phyloP scores from a whole-genome alignment of 176 grass and related monocot species.

The Bolboschoenus planiculmis region DNA sequence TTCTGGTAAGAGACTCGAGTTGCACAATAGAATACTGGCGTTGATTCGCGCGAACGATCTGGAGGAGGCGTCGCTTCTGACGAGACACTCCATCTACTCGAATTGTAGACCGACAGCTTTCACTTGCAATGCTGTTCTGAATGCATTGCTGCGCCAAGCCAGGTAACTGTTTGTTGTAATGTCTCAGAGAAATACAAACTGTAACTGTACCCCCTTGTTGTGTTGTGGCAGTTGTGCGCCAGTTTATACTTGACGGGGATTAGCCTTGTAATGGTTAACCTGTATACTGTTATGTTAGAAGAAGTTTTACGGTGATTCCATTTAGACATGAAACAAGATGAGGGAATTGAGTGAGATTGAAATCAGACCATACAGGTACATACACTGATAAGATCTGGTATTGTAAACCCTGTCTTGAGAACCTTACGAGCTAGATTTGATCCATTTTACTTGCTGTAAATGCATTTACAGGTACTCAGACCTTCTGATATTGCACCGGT shows the following conservation, averaged over 20 bases:
- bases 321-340: background rate
- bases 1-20: slow-evolving; percentile 63
- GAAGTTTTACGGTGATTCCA: background rate
- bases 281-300: background rate
- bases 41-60: slow-evolving; percentile 80
- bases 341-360: background rate
- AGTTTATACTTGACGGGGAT: background rate
- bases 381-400: background rate
- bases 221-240: background rate
- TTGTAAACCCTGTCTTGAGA: background rate
- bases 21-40: slow-evolving; percentile 74
- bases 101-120: slow-evolving; percentile 89
- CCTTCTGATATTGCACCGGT: slow-evolving; percentile 76
- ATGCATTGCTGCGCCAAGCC: slow-evolving; percentile 68
- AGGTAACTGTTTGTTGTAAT: slow-evolving; percentile 27
- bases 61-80: slow-evolving; percentile 82
- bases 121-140: slow-evolving; percentile 81
- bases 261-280: background rate
- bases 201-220: background rate
- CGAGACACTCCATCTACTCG: slow-evolving; percentile 94
- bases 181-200: background rate
- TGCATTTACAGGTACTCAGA: slow-evolving; percentile 46
- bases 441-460: slow-evolving; percentile 4
- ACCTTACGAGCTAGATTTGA: background rate
- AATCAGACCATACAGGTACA: background rate